Evolutionary conservation across 2,329 filamentous ascomycete species (phyloP).

Genomic region (Monosporascus sp.): DNA sequence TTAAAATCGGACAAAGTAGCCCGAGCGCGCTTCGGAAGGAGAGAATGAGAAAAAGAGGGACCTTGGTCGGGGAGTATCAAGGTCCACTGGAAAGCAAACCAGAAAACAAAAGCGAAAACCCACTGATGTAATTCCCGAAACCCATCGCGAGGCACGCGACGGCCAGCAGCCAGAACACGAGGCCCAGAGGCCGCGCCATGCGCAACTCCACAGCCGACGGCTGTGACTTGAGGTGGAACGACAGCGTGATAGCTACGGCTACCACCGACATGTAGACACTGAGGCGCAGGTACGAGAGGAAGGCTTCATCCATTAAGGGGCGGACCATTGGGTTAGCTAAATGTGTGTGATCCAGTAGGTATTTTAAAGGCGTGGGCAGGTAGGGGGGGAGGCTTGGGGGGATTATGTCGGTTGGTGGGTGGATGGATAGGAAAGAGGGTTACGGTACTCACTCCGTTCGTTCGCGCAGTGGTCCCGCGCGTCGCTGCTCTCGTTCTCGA

Average conservation of each 20-base stretch:
- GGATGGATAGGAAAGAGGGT: background rate
- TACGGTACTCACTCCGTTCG: constrained; percentile 54
- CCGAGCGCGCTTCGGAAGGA: background rate
- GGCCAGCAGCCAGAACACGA: constrained; percentile 82
- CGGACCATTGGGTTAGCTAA: background rate
- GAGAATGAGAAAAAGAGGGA: background rate
- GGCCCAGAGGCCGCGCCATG: constrained; percentile 77
- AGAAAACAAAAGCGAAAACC: constrained; percentile 15
- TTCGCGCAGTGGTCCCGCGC: constrained; percentile 76
- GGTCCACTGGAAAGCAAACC: constrained; percentile 46
- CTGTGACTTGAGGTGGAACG: constrained; percentile 79
- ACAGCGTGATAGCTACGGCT: constrained; percentile 82
- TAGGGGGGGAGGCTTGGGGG: too few relatives aligned
- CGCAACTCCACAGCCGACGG: constrained; percentile 67
- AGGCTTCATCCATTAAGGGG: constrained; percentile 40
- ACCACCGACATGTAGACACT: constrained; percentile 89
- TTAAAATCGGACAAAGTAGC: background rate
- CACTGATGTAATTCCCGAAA: constrained; percentile 80
- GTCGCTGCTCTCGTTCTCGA: constrained; percentile 70
- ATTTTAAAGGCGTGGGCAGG: too few relatives aligned
- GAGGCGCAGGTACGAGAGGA: constrained; percentile 86
- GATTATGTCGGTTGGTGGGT: background rate
- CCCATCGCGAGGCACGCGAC: constrained; percentile 73
- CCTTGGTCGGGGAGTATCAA: too few relatives aligned
- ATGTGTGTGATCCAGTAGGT: background rate